Evolutionary conservation across 306 rosid genomes (phyloP).

Genomic region (Castanea sativa): DNA sequence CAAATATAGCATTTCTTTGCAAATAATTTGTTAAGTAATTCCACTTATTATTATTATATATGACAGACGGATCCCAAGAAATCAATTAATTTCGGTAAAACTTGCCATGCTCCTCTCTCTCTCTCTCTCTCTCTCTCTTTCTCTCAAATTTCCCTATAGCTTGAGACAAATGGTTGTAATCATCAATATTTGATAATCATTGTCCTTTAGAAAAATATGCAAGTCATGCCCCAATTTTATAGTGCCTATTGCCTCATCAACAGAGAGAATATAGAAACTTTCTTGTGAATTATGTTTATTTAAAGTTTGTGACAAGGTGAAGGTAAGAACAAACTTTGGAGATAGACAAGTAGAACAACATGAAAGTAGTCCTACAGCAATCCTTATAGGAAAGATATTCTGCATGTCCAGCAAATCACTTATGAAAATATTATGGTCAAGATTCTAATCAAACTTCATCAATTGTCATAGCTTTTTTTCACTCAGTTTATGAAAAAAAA

Average conservation of each 20-base stretch:
- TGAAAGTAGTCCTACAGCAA: neutral
- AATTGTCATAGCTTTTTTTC: neutral
- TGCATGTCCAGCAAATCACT: neutral
- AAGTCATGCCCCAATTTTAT: neutral
- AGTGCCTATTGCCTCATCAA: neutral
- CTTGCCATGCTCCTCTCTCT: neutral
- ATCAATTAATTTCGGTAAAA: neutral
- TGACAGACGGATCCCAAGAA: neutral
- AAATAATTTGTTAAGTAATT: neutral
- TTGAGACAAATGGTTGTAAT: neutral
- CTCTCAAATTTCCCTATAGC: neutral
- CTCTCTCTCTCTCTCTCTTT: too few species aligned
- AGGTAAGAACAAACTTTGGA: neutral
- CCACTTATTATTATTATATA: neutral
- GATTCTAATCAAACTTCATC: neutral
- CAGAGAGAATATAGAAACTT: neutral
- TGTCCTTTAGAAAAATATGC: neutral
- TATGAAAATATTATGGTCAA: neutral
- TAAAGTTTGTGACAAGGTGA: neutral
- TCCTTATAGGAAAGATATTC: neutral
- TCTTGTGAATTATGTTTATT: neutral
- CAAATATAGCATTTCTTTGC: constrained; percentile 16
- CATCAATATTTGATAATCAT: neutral
- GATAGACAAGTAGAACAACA: neutral
- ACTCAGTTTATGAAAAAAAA: neutral